phyloP scores from a whole-genome alignment of 495 filamentous ascomycete genomes.

The Daldinia concentrica region DNA sequence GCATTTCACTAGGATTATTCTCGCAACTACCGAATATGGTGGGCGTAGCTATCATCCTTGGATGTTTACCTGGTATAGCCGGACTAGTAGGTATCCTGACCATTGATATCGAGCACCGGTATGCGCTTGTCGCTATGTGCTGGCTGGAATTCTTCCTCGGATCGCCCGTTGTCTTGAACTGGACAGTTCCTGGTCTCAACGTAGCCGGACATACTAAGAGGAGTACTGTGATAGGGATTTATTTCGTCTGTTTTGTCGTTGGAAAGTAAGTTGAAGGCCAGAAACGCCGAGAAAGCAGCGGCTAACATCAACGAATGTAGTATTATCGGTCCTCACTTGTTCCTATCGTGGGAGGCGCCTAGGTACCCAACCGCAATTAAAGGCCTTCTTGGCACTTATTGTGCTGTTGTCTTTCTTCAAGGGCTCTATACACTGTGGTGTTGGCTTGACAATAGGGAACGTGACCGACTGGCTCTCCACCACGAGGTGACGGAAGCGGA shows the following conservation, averaged over 20 bases:
- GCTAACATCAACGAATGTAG: constrained; percentile 37
- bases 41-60: constrained; percentile 38
- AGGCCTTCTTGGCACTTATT: constrained; percentile 42
- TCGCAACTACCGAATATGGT: constrained; percentile 51
- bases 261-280: constrained; percentile 26
- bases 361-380: constrained; percentile 49
- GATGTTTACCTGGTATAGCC: constrained; percentile 37
- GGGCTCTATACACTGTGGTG: constrained; percentile 35
- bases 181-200: constrained; percentile 43
- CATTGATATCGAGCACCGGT: constrained; percentile 54
- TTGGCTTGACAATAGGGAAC: constrained; percentile 34
- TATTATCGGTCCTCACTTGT: constrained; percentile 48
- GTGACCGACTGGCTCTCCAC: constrained; percentile 25
- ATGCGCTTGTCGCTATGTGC: constrained; percentile 61
- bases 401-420: constrained; percentile 33
- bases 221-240: constrained; percentile 42
- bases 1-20: constrained; percentile 50
- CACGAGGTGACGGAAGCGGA: constrained; percentile 28
- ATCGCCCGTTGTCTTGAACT: constrained; percentile 50
- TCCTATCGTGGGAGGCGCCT: constrained; percentile 43
- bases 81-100: constrained; percentile 39
- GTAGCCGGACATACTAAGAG: constrained; percentile 50
- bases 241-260: constrained; percentile 45
- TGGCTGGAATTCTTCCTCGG: constrained; percentile 61
- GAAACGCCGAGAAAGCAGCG: background rate